Base-by-base conservation (phyloP, 805 yeast species). In the Kuraishia floccosa region DNA sequence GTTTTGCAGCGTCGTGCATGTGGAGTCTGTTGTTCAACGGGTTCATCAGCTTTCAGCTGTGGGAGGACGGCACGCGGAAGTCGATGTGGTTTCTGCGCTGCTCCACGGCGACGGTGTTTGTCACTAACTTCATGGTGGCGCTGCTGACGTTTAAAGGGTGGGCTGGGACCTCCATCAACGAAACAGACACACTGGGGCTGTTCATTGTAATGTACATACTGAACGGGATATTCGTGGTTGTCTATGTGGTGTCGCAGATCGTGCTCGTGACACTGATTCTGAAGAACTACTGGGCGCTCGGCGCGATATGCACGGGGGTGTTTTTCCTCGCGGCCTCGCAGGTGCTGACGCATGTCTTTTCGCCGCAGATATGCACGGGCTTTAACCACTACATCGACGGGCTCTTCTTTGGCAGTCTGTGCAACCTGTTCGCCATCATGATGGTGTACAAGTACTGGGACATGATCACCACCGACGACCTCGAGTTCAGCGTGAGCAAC, bases 371-470 rank as follows among this genome's bases (percentile, higher is more conserved):
- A 25, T 89, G 98, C 55, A 56, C 58, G 22, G 66, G 74, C 14
- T 71, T 80, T 28, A 72, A 77, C 24, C 98, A 91, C 54, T 91
- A 89, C 50, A 65, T 85, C 15, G 98, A 89, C 48, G 97, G 97
- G 1, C 54, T 85, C 19, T 79, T 89, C 47, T 84, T 87, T 46
- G 91, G 85, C 20, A 70, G 91, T 17, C 45, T 85, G 22, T 72
- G 94, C 48, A 84, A 84, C 49, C 49, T 85, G 30, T 80, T 85
- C 45, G 68, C 94, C 4, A 58, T 81, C 33, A 86, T 91, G 94
- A 89, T 91, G 97, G 65, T 89, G 31, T 89, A 86, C 63, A 87
- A 91, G 56, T 84, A 76, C 43, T 89, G 97, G 96, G 96, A 87
- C 47, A 85, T 87, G 69, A 78, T 89, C 31, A 91, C 97, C 9